phyloP scores from a whole-genome alignment of 2,329 filamentous ascomycete genomes.

The Alternaria triticina region DNA sequence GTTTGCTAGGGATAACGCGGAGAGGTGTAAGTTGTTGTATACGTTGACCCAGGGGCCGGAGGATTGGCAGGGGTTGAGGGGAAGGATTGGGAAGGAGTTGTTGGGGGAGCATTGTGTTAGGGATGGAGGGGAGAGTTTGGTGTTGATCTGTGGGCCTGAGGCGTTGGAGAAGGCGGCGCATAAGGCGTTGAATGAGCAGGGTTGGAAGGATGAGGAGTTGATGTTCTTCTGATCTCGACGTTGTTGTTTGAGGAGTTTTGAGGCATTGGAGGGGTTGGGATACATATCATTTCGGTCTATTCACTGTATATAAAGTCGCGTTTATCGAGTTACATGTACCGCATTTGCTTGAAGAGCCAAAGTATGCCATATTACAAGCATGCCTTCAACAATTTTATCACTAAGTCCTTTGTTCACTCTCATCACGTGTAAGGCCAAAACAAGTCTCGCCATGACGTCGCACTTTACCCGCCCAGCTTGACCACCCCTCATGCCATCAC shows the following conservation, averaged over 20 bases:
- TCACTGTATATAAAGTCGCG: neutral
- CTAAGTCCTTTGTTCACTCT: neutral
- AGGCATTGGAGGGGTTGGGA: neutral
- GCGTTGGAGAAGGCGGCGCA: slow-evolving; percentile 73
- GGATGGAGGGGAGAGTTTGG: slow-evolving; percentile 62
- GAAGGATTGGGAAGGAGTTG: slow-evolving; percentile 69
- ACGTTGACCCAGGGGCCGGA: slow-evolving; percentile 69
- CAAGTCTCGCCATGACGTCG: neutral
- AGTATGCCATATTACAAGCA: neutral
- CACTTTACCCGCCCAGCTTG: neutral
- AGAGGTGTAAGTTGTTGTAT: slow-evolving; percentile 70
- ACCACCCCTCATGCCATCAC: neutral
- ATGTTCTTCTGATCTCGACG: slow-evolving; percentile 69
- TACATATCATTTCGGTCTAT: neutral
- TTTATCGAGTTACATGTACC: neutral
- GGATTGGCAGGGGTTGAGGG: slow-evolving; percentile 71
- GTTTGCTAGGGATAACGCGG: slow-evolving; percentile 60
- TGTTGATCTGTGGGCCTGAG: slow-evolving; percentile 80
- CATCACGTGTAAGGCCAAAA: neutral
- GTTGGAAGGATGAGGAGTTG: slow-evolving; percentile 75
- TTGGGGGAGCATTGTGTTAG: slow-evolving; percentile 64
- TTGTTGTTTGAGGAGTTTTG: neutral
- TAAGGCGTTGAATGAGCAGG: slow-evolving; percentile 63
- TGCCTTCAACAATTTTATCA: neutral
- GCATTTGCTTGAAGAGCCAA: neutral